These are phyloP conservation scores for Scutellaria barbata DNA, from an alignment of 257 asterid genomes.

Conservation along the genomic window DNA sequence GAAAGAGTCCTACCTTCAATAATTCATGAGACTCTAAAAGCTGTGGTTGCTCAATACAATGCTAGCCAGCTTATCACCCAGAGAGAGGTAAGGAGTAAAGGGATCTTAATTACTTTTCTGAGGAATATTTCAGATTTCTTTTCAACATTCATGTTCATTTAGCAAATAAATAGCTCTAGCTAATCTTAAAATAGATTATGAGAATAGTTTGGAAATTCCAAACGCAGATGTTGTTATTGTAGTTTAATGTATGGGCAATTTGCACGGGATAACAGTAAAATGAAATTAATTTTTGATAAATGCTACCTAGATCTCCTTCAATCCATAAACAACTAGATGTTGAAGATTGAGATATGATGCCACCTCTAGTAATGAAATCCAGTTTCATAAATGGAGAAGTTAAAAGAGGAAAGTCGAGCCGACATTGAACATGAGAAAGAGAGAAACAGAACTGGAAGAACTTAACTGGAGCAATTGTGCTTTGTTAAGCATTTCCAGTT, in stretches of 20 bases:
- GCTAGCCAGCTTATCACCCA: conserved; percentile 97
- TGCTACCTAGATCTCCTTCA: background rate
- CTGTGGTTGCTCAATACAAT: conserved; percentile 92
- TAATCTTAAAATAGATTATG: conserved; percentile 10
- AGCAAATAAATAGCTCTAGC: conserved; percentile 9
- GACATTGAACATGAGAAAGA: background rate
- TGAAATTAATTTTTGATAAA: conserved; percentile 3
- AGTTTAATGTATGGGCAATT: background rate
- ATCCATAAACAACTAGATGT: background rate
- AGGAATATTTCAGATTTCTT: background rate
- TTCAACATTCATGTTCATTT: background rate
- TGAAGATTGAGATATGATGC: background rate
- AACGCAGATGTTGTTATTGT: background rate
- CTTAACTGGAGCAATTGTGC: background rate
- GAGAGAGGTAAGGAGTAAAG: conserved; percentile 67
- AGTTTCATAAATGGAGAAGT: background rate
- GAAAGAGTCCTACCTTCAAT: conserved; percentile 91
- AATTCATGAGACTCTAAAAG: conserved; percentile 85
- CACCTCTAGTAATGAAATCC: background rate
- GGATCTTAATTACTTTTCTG: background rate
- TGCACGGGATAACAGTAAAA: background rate
- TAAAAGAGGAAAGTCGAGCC: background rate
- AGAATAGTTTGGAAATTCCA: background rate
- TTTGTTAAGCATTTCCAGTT: background rate
- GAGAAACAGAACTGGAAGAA: background rate